These are phyloP conservation scores for Suillus subalutaceus DNA, from an alignment of 768 basidiomycete genomes.

Conservation along the genomic window DNA sequence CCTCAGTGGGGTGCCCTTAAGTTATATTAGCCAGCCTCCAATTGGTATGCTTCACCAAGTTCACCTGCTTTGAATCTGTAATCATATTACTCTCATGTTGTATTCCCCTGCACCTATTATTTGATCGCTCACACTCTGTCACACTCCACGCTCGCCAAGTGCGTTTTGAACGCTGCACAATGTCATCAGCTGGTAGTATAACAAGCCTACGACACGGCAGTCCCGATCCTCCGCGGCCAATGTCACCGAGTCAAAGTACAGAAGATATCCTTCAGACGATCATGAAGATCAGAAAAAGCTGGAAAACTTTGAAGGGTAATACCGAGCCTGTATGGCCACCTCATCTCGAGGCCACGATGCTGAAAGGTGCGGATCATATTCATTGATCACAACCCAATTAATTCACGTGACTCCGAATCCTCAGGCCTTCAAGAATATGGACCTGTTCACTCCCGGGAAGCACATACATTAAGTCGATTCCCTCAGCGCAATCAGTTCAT, in stretches of 20 bases:
- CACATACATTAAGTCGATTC: constrained; percentile 70
- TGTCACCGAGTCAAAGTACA: constrained; percentile 27
- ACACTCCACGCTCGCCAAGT: constrained; percentile 6
- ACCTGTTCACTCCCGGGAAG: constrained; percentile 73
- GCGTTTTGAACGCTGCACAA: not conserved
- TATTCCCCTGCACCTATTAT: constrained; percentile 12
- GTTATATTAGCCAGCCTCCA: constrained; percentile 28
- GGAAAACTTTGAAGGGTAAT: constrained; percentile 69
- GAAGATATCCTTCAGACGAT: constrained; percentile 66
- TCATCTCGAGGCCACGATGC: constrained; percentile 72
- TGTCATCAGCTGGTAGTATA: not conserved
- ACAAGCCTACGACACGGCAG: not conserved
- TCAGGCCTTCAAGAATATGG: constrained; percentile 70
- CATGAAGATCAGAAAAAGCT: constrained; percentile 68
- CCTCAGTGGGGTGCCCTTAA: not conserved
- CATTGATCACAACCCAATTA: constrained; percentile 8
- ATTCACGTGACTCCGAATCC: constrained; percentile 17
- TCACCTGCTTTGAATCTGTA: constrained; percentile 9
- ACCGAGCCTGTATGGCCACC: constrained; percentile 82
- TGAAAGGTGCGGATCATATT: constrained; percentile 57
- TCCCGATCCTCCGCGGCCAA: constrained; percentile 10
- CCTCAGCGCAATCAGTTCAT: constrained; percentile 82
- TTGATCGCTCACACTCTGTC: constrained; percentile 12
- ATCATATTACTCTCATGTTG: constrained; percentile 14
- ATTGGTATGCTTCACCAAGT: constrained; percentile 3